These are phyloP conservation scores for Marasmius sp. DNA, from an alignment of 1,284 basidiomycete genomes.

Conservation along the genomic window DNA sequence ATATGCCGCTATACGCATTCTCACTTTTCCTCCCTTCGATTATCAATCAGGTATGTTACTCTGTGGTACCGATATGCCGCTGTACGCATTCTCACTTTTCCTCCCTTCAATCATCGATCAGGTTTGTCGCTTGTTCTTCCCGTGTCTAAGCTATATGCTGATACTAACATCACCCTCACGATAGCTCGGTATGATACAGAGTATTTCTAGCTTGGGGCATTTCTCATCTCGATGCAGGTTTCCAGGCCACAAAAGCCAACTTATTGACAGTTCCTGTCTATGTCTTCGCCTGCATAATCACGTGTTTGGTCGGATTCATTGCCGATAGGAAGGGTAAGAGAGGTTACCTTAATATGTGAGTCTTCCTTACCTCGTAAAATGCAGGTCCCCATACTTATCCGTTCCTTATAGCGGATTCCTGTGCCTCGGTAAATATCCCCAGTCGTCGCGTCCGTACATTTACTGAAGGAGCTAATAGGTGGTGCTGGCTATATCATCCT, in stretches of 20 bases:
- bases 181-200: constrained; percentile 44
- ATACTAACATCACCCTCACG: constrained; percentile 4
- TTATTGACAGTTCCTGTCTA: constrained; percentile 72
- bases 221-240: constrained; percentile 41
- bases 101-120: constrained; percentile 71
- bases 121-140: constrained; percentile 30
- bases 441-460: constrained; percentile 6
- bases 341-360: constrained; percentile 64
- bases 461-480: constrained; percentile 23
- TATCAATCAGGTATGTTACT: constrained; percentile 54
- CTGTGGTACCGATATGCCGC: constrained; percentile 53
- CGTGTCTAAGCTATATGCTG: constrained; percentile 6
- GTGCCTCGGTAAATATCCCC: constrained; percentile 31
- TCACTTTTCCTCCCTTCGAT: constrained; percentile 73
- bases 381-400: background rate
- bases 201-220: constrained; percentile 14
- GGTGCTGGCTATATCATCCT: constrained; percentile 70
- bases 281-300: constrained; percentile 61
- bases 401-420: constrained; percentile 29
- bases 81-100: constrained; percentile 76
- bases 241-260: constrained; percentile 70
- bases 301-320: constrained; percentile 60
- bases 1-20: constrained; percentile 73
- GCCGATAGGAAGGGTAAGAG: constrained; percentile 62
- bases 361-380: constrained; percentile 10